phyloP scores from a whole-genome alignment of 2,329 filamentous ascomycete genomes.

The Lecanicillium sp. region DNA sequence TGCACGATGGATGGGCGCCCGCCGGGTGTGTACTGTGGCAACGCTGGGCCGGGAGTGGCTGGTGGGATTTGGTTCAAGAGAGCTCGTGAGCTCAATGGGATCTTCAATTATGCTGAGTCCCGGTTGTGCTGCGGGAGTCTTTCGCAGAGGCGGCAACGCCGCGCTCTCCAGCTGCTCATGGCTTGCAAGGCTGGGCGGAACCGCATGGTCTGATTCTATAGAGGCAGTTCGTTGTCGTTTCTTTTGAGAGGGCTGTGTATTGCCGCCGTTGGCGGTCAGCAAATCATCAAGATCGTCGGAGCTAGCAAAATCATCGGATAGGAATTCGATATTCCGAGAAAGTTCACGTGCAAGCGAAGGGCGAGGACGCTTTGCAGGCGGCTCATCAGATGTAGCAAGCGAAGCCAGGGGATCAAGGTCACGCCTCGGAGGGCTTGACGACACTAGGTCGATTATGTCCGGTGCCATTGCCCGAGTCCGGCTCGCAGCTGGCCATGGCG shows the following conservation, averaged over 20 bases:
- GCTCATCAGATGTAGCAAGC: not conserved
- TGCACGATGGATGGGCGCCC: no score
- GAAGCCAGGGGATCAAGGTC: slow-evolving; percentile 1
- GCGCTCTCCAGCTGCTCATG: no score
- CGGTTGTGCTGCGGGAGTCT: no score
- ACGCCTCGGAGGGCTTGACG: slow-evolving; percentile 22
- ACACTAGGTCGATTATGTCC: slow-evolving; percentile 28
- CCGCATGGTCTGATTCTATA: not conserved
- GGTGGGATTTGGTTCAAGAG: slow-evolving; percentile 8
- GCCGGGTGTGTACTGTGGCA: no score
- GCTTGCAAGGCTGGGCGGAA: no score
- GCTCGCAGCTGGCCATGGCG: slow-evolving; percentile 4
- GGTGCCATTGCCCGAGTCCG: slow-evolving; percentile 18
- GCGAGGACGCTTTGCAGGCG: not conserved
- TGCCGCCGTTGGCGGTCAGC: not conserved
- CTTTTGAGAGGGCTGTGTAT: not conserved
- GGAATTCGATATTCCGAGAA: slow-evolving; percentile 2
- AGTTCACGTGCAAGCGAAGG: not conserved
- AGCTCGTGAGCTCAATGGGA: slow-evolving; percentile 30
- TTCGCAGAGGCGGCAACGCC: no score
- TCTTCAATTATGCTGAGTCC: slow-evolving; percentile 9
- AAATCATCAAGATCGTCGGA: not conserved
- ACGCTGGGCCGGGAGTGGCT: not conserved
- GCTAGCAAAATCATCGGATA: slow-evolving; percentile 7
- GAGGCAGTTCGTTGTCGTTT: slow-evolving; percentile 1